Conservation (phyloP, 192 early-diverging fungal genomes). For the Jimgerdemannia flammicorona region DNA sequence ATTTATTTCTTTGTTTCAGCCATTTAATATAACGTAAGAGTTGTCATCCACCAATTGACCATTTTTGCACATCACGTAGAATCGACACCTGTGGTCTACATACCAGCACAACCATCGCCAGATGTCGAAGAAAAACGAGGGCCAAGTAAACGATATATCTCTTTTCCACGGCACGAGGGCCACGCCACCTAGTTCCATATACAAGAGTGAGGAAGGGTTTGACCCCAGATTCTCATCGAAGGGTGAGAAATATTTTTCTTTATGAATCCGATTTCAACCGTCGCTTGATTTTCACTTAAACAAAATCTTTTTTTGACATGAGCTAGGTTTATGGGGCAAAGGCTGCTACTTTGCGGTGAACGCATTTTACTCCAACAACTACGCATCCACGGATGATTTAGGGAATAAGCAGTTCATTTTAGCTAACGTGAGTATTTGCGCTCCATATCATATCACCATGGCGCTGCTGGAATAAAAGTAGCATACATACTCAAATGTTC, state of each 20-base stretch:
- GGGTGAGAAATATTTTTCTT: neutral
- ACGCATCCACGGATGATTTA: neutral
- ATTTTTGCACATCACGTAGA: neutral
- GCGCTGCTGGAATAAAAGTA: neutral
- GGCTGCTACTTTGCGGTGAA: neutral
- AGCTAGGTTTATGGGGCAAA: neutral
- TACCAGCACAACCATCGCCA: neutral
- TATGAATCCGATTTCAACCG: neutral
- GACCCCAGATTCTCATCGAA: neutral
- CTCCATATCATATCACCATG: neutral
- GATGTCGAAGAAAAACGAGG: neutral
- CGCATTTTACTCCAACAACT: neutral
- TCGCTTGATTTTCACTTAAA: neutral
- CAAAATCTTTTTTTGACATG: neutral
- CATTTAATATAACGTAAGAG: neutral
- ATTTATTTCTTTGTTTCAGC: neutral
- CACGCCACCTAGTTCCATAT: neutral
- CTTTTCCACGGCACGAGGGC: neutral
- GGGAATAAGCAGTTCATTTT: neutral
- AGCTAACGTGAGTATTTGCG: neutral
- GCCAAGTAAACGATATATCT: neutral
- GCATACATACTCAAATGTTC: neutral
- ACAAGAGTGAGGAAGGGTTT: neutral
- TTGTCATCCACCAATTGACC: neutral
- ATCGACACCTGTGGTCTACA: neutral